Conservation (phyloP, 495 filamentous ascomycete genomes). For the Penicillium goetzii region DNA sequence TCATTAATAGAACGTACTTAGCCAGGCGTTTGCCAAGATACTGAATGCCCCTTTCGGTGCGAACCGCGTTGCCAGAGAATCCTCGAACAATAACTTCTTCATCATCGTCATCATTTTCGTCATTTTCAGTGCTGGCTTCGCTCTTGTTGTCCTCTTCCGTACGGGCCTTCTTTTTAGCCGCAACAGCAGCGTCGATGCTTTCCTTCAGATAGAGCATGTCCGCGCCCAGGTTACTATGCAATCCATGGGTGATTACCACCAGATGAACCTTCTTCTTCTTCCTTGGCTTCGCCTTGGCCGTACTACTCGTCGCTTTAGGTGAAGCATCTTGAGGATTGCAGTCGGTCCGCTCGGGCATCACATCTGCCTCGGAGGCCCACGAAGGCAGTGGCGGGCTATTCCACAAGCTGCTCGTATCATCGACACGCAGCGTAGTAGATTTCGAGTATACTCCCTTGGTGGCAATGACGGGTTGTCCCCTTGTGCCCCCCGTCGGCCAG, state of each 20-base stretch:
- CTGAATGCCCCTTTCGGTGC: conserved; percentile 93
- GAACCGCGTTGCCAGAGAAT: conserved; percentile 84
- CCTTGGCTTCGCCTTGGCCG: neutral
- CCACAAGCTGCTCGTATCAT: conserved; percentile 90
- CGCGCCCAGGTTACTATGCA: conserved; percentile 95
- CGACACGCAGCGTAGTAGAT: conserved; percentile 74
- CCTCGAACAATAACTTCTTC: conserved; percentile 93
- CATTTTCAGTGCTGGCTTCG: conserved; percentile 5
- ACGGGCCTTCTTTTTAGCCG: conserved; percentile 68
- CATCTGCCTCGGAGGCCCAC: conserved; percentile 50
- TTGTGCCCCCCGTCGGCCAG: conserved; percentile 49
- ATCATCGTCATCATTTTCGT: conserved; percentile 50
- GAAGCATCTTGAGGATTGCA: neutral
- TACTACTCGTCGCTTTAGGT: neutral
- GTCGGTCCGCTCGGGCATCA: conserved; percentile 22
- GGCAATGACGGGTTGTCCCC: conserved; percentile 49
- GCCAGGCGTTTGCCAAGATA: conserved; percentile 94
- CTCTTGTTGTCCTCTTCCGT: conserved; percentile 45
- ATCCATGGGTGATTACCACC: conserved; percentile 89
- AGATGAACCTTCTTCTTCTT: conserved; percentile 77
- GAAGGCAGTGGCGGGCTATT: conserved; percentile 81
- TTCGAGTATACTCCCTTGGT: conserved; percentile 79
- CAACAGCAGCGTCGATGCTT: conserved; percentile 84
- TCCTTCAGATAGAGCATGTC: conserved; percentile 98
- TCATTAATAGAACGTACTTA: conserved; percentile 85